Evolutionary conservation across 352 stramenopile species (phyloP).

Genomic region (Pythium guiyangense): DNA sequence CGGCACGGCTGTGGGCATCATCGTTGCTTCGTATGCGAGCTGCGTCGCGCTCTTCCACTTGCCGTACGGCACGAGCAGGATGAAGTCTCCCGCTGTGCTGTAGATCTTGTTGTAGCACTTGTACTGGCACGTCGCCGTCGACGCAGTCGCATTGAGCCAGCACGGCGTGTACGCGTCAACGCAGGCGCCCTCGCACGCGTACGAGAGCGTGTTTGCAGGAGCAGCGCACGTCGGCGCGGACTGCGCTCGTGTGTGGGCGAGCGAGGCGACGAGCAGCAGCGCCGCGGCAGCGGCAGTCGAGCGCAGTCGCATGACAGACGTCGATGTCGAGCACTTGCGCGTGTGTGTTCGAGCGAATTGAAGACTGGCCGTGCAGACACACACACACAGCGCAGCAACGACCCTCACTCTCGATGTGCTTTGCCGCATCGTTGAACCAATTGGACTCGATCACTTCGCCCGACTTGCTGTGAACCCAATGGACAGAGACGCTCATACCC

Average conservation of each 20-base stretch:
- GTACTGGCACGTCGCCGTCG: constrained; percentile 1
- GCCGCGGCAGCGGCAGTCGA: not conserved
- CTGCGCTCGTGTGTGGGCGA: not conserved
- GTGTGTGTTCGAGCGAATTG: too few relatives aligned
- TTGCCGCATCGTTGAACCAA: too few relatives aligned
- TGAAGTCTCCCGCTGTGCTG: not conserved
- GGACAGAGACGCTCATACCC: too few relatives aligned
- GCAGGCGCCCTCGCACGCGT: not conserved
- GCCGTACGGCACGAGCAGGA: constrained; percentile 2
- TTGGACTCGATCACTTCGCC: too few relatives aligned
- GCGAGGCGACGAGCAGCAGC: not conserved
- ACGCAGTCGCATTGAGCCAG: not conserved
- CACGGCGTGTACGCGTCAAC: not conserved
- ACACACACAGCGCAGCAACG: too few relatives aligned
- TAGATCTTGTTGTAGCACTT: not conserved
- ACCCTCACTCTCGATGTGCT: too few relatives aligned
- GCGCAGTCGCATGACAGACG: not conserved
- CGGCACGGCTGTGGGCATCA: not conserved
- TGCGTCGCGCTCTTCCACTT: constrained; percentile 1
- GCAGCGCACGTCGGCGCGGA: not conserved
- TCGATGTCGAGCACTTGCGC: too few relatives aligned
- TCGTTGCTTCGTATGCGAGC: not conserved
- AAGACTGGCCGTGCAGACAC: too few relatives aligned
- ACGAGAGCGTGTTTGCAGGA: constrained; percentile 1
- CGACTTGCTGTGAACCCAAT: too few relatives aligned